Evolutionary conservation across 768 basidiomycete species (phyloP), one percentile per base, ranked within the genome.

Genomic region (Trichaptum fuscoviolaceum): DNA sequence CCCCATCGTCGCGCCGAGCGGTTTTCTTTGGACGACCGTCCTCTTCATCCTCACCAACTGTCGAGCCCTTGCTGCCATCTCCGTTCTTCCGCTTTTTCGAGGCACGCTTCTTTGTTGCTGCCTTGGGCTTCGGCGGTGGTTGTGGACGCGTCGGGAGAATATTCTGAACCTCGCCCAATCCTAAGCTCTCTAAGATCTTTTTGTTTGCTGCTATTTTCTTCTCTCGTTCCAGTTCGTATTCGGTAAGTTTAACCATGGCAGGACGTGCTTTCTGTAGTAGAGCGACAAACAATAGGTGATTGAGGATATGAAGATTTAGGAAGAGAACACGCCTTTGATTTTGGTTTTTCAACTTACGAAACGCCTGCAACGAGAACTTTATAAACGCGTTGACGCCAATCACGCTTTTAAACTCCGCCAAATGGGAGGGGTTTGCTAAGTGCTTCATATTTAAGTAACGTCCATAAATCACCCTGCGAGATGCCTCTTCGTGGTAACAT

Each of bases 191-290:
- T 57, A 90, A 73, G 2, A 87, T 59, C 30, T 67, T 77, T 67
- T 68, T 77, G 70, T 88, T 89, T 75, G 74, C 74, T 42, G 63
- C 72, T 20, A 82, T 82, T 64, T 80, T 81, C 58, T 66, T 72
- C 0, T 62, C 69, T 3, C 81, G 79, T 65, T 77, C 70, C 35
- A 73, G 70, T 36, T 77, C 77, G 36, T 79, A 82, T 26, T 66
- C 66, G 66, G 67, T 64, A 10, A 27, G 9, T n/a, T 30, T 35
- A 34, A 60, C 27, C 63, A 63, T 63, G 36, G 24, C 62, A 27
- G 63, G 34, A 15, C 6, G 15, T 52, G 3, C 10, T 20, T 52
- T 52, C 42, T 20, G 15, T 52, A 52, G 42, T 6, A 52, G 20
- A 52, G 42, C 12, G 10, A 30, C 30, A 30, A 15, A 52, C n/a